Evolutionary conservation across 257 asterid genomes (phyloP).

Genomic region (Scutellaria minor): DNA sequence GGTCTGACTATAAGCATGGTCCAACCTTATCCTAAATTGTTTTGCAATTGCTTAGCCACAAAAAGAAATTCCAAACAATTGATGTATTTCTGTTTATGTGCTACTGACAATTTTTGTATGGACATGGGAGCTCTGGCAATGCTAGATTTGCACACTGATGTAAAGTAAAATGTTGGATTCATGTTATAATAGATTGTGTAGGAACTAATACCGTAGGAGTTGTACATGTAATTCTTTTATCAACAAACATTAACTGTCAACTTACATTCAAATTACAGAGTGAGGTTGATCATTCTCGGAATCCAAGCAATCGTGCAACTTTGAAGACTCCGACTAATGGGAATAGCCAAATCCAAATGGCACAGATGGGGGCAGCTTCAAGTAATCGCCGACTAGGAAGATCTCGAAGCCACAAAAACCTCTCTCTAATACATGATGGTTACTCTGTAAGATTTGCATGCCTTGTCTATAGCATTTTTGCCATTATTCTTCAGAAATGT

Average conservation of each 20-base stretch:
- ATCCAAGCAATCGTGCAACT: conserved; percentile 42
- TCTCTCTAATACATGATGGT: conserved; percentile 60
- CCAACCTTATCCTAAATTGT: background rate
- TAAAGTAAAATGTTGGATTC: too few species aligned
- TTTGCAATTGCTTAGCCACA: conserved; percentile 10
- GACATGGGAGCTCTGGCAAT: background rate
- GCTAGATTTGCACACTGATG: background rate
- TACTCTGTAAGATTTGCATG: conserved; percentile 69
- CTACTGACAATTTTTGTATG: background rate
- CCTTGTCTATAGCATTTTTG: conserved; percentile 18
- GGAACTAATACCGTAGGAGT: conserved; percentile 8
- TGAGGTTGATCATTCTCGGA: conserved; percentile 62
- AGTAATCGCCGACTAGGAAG: conserved; percentile 56
- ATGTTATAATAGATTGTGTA: background rate
- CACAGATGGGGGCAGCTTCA: conserved; percentile 47
- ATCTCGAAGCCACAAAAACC: conserved; percentile 65
- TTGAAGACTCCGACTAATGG: conserved; percentile 43
- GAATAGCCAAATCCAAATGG: conserved; percentile 40
- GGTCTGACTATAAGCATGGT: background rate
- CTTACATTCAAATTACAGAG: conserved; percentile 50
- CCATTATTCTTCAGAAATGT: background rate
- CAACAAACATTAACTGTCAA: conserved; percentile 25
- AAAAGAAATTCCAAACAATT: conserved; percentile 17
- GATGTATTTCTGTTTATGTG: background rate
- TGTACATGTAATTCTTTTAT: conserved; percentile 15